Percentiles rank a stretch among this genome's conserved stretches.
phyloP scores from a whole-genome alignment of 148 eudicot species.

The Salicornia ramosissima region DNA sequence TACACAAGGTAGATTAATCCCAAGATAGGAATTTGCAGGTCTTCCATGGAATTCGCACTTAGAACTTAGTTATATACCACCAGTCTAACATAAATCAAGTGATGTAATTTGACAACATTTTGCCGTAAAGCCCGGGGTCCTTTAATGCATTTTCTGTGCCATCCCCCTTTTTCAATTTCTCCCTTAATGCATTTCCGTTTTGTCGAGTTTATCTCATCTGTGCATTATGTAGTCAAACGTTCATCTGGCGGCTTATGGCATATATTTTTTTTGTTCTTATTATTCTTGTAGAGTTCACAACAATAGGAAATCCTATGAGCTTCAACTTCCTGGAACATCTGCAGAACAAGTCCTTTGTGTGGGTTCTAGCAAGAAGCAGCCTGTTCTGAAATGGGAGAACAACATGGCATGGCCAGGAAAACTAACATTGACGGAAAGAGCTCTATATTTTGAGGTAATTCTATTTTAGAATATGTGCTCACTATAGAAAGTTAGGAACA shows the following conservation, averaged over 20 bases:
- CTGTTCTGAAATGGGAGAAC: constrained; percentile 83
- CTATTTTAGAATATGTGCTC: constrained; percentile 1
- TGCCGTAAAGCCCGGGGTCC: too few species aligned
- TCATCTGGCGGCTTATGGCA: constrained; percentile 13
- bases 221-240: neutral
- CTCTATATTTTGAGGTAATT: constrained; percentile 87
- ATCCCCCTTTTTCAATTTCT: too few species aligned
- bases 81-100: neutral
- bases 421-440: constrained; percentile 75
- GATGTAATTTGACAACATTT: neutral
- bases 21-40: too few species aligned
- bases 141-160: too few species aligned
- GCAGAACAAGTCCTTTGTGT: constrained; percentile 64
- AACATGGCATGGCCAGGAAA: constrained; percentile 95
- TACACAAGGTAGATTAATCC: too few species aligned
- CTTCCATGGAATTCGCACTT: too few species aligned
- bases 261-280: constrained; percentile 4
- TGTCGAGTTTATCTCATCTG: too few species aligned
- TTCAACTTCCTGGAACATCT: constrained; percentile 33
- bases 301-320: constrained; percentile 56
- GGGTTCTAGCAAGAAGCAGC: constrained; percentile 73
- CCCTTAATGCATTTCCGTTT: too few species aligned
- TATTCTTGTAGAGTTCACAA: constrained; percentile 64
- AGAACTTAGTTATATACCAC: neutral
- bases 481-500: neutral